Conservation (phyloP, 805 yeast species). For the Pichia occidentalis region DNA sequence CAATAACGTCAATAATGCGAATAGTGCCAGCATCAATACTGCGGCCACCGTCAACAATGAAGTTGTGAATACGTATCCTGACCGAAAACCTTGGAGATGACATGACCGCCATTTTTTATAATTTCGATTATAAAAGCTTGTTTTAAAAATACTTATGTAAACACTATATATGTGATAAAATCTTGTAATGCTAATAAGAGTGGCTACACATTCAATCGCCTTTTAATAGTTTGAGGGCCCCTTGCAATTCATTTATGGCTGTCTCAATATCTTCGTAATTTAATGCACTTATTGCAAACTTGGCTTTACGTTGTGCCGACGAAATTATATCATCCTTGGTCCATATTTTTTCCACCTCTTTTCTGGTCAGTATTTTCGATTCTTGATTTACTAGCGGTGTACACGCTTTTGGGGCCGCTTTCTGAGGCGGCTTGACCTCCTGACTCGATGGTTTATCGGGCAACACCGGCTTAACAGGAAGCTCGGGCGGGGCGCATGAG, state of each 20-base stretch:
- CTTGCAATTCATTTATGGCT: constrained; percentile 53
- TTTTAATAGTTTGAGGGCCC: constrained; percentile 44
- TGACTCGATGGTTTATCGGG: not conserved
- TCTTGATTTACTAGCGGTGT: constrained; percentile 5
- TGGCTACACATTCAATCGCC: constrained; percentile 10
- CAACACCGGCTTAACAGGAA: constrained; percentile 7
- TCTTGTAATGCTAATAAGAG: too few species aligned
- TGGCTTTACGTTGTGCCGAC: constrained; percentile 61
- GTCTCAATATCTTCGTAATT: constrained; percentile 70
- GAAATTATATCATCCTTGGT: constrained; percentile 49
- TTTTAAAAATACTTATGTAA: too few species aligned
- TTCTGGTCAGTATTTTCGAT: constrained; percentile 21
- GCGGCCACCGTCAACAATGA: too few species aligned
- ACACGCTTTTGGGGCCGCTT: not conserved
- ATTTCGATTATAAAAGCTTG: too few species aligned
- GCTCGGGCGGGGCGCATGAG: not conserved
- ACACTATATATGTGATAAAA: too few species aligned
- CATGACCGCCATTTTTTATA: too few species aligned
- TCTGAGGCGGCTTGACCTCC: constrained; percentile 2
- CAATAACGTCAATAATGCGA: too few species aligned
- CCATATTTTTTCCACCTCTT: constrained; percentile 44
- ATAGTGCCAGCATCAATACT: too few species aligned
- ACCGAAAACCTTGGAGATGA: too few species aligned
- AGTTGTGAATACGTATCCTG: too few species aligned
- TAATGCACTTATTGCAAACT: constrained; percentile 71